Evolutionary conservation across 371 early-diverging fungal genomes (phyloP).

Genomic region (Paraphysoderma sedebokerense): DNA sequence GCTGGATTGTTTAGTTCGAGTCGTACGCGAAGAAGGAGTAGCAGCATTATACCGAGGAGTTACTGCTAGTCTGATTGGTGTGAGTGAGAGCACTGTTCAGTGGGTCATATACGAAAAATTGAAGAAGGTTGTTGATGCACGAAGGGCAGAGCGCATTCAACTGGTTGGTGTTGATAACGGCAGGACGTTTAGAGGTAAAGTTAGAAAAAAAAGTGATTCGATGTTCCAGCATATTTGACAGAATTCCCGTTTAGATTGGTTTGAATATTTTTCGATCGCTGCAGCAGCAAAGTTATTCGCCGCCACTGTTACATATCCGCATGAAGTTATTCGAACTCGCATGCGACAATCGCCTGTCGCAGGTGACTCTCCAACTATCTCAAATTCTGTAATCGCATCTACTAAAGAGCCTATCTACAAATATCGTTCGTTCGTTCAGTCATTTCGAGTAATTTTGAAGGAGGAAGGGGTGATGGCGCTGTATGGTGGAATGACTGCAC

Average conservation of each 20-base stretch:
- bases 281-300: constrained; percentile 77
- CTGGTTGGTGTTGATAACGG: not conserved
- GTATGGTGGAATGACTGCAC: constrained; percentile 90
- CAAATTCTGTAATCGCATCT: too few relatives aligned
- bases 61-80: constrained; percentile 45
- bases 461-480: constrained; percentile 77
- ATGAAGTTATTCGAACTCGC: constrained; percentile 71
- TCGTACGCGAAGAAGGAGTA: constrained; percentile 62
- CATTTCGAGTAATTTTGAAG: constrained; percentile 41
- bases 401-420: too few relatives aligned
- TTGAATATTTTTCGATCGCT: constrained; percentile 65
- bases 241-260: constrained; percentile 26
- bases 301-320: constrained; percentile 62
- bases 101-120: constrained; percentile 89
- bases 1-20: constrained; percentile 45
- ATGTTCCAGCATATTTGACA: too few relatives aligned
- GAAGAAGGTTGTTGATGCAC: constrained; percentile 23
- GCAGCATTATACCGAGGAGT: constrained; percentile 75
- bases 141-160: not conserved
- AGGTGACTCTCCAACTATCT: constrained; percentile 10
- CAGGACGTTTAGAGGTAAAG: not conserved
- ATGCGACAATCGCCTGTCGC: constrained; percentile 61
- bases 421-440: constrained; percentile 62
- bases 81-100: constrained; percentile 72
- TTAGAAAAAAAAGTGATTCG: too few relatives aligned